Base-by-base conservation (phyloP, 2,329 filamentous ascomycete genomes). In the Aureobasidium lini region DNA sequence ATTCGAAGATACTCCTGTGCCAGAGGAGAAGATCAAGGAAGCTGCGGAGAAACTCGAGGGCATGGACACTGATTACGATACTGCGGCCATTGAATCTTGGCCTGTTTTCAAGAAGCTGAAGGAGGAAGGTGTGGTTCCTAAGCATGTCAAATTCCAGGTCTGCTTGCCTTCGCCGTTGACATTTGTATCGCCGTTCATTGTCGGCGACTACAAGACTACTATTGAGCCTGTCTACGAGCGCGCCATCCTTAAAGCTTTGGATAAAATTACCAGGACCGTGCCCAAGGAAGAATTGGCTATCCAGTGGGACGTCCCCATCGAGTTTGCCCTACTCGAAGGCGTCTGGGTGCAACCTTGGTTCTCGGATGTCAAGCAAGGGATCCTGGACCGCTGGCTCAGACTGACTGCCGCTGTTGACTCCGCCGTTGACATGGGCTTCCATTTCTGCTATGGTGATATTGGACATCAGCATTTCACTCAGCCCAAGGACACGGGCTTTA, bases 361-460 rank as follows among this genome's bases (percentile, higher is more conserved):
- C 53, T 40, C 64, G 2, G 64, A 66, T 4, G 62, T 73, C 13
- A 68, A 70, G 46, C 60, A 71, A 23, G 73, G 72, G 4, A 64
- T 76, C 15, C 62, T 73, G 8, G 65, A 70, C 6, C 67, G 74
- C 11, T 62, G 75, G 8, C 56, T 65, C 2, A 64, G 68, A 2
- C 62, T 76, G 58, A 66, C 69, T 6, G 62, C 64, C 7, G 63
- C 64, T 8, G 67, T 78, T 4, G 65, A 70, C 36, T 34, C 65
- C 6, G 69, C 71, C 61, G 72, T 78, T 1, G 70, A 76, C 40
- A 47, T 79, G 57, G 77, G 75, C 0, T 70, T 76, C 34, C 77
- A 79, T 64, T 68, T 79, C 18, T 80, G 78, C 66, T 79, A 79
- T 63, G 77, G 77, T 11, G 77, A 79, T 61, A 66, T 75, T 4